phyloP scores from a whole-genome alignment of 1,139 yeast species.

The Debaryomycetaceae sp. region DNA sequence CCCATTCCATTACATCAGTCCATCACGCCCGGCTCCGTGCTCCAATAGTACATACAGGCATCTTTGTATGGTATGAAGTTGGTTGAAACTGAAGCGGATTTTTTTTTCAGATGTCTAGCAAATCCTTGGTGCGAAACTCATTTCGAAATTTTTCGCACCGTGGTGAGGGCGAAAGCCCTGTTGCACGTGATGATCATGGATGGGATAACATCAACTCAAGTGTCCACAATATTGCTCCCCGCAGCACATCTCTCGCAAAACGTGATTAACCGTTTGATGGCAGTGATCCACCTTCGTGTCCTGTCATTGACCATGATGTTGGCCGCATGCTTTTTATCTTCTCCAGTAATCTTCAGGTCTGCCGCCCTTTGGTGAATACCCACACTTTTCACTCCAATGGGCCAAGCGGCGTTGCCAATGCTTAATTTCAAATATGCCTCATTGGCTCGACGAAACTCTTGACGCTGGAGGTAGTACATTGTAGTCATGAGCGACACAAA shows the following conservation, averaged over 20 bases:
- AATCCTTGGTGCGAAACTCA: background rate
- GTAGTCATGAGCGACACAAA: slow-evolving; percentile 59
- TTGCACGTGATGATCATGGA: too few relatives aligned
- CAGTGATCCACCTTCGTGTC: slow-evolving; percentile 75
- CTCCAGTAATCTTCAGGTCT: slow-evolving; percentile 33
- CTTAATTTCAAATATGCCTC: slow-evolving; percentile 73
- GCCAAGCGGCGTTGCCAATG: slow-evolving; percentile 91
- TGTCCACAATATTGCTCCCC: slow-evolving; percentile 2
- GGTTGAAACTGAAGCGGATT: slow-evolving; percentile 5
- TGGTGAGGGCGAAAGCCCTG: too few relatives aligned
- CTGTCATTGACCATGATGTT: slow-evolving; percentile 76
- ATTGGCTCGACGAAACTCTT: slow-evolving; percentile 52
- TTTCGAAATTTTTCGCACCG: too few relatives aligned
- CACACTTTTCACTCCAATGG: slow-evolving; percentile 76
- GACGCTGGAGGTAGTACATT: slow-evolving; percentile 53
- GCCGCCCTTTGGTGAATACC: slow-evolving; percentile 78
- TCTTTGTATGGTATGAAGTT: slow-evolving; percentile 14
- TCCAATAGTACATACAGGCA: slow-evolving; percentile 38
- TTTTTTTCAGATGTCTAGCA: background rate
- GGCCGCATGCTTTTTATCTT: slow-evolving; percentile 45
- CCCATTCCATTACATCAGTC: too few relatives aligned
- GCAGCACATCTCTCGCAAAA: slow-evolving; percentile 33
- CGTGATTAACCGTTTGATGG: slow-evolving; percentile 66
- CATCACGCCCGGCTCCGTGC: too few relatives aligned
- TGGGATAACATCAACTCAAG: background rate